Conservation (phyloP, 2,329 filamentous ascomycete species). For the Neocatenulostroma microsporum region DNA sequence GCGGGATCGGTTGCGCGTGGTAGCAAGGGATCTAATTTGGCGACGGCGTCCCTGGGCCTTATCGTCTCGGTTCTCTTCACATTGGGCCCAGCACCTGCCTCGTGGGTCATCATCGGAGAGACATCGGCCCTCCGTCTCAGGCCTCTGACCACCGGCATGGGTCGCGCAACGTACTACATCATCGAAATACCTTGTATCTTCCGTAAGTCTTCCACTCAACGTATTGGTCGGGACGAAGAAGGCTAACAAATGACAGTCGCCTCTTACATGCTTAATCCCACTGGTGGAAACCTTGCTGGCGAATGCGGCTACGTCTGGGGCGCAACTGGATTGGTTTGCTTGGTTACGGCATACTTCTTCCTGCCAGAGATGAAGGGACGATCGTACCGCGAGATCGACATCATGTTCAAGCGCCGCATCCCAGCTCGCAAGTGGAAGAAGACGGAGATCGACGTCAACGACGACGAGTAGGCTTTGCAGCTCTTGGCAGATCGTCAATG, state of each 20-base stretch:
- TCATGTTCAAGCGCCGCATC: constrained; percentile 49
- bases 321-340: constrained; percentile 50
- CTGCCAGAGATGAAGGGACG: constrained; percentile 52
- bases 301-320: constrained; percentile 56
- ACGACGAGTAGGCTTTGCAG: constrained; percentile 52
- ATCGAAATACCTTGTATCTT: constrained; percentile 61
- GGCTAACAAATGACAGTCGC: constrained; percentile 26
- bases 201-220: constrained; percentile 22
- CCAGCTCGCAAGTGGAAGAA: constrained; percentile 50
- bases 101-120: constrained; percentile 61
- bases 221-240: not conserved
- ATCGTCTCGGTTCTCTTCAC: constrained; percentile 60
- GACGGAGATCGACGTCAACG: constrained; percentile 50
- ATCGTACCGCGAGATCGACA: constrained; percentile 56
- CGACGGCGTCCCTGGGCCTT: constrained; percentile 55
- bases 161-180: constrained; percentile 56
- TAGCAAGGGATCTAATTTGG: constrained; percentile 37
- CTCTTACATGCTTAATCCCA: constrained; percentile 54
- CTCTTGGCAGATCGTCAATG: no score
- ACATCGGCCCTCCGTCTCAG: constrained; percentile 58
- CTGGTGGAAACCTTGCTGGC: constrained; percentile 34
- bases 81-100: constrained; percentile 54
- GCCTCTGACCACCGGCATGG: constrained; percentile 58
- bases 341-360: constrained; percentile 41
- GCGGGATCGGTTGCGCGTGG: constrained; percentile 43